Percentiles rank a stretch among this genome's conserved stretches.
These are phyloP conservation scores for Pelargonium myrrhifolium DNA, from an alignment of 441 rosid species.

Conservation along the genomic window DNA sequence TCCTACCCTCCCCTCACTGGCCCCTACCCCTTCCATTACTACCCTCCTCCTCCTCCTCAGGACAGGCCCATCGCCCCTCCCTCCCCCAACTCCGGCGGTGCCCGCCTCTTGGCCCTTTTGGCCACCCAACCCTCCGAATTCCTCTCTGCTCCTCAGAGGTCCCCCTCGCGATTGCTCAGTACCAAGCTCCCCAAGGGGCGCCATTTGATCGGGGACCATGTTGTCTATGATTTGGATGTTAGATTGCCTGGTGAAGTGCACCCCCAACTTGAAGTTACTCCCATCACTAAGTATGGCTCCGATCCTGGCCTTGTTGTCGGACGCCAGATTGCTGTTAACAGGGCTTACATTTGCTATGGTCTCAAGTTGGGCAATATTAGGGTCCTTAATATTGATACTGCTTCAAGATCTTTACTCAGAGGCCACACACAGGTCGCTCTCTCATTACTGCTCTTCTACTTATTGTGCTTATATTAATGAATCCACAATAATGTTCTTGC, in stretches of 20 bases:
- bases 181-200: conserved; percentile 62
- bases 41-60: conserved; percentile 29
- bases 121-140: no score
- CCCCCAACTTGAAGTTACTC: conserved; percentile 77
- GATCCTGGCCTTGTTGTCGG: conserved; percentile 81
- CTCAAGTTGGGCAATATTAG: conserved; percentile 77
- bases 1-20: conserved; percentile 53
- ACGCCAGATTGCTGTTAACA: conserved; percentile 77
- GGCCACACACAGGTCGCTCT: conserved; percentile 68
- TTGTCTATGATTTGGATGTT: conserved; percentile 47
- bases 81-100: conserved; percentile 44
- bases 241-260: conserved; percentile 56
- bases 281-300: conserved; percentile 65
- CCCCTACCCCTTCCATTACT: conserved; percentile 40
- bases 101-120: conserved; percentile 65
- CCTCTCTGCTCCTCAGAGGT: not conserved
- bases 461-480: no score
- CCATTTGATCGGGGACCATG: conserved; percentile 43
- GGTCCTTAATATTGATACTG: conserved; percentile 80
- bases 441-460: no score
- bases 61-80: conserved; percentile 39
- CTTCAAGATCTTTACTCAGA: conserved; percentile 66
- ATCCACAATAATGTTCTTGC: no score
- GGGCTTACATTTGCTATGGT: conserved; percentile 76
- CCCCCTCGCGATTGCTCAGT: conserved; percentile 35